Base-by-base conservation (phyloP, 306 rosid species). In the Hippophae rhamnoides region DNA sequence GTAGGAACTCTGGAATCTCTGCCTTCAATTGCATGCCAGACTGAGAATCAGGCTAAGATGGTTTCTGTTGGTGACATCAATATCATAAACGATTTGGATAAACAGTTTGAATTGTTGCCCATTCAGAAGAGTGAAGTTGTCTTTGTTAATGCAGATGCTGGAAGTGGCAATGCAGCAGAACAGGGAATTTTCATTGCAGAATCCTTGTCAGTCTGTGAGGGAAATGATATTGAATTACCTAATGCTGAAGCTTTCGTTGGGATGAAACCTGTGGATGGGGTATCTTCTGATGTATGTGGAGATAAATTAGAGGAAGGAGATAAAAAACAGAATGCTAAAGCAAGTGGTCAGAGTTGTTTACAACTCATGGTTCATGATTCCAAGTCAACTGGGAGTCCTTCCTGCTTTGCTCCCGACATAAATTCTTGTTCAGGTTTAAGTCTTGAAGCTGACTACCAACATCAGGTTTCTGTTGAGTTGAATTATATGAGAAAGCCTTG, bases 381-480 rank as follows among this genome's bases (percentile, higher is more conserved):
- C n/a, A 71, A 75, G 54, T 45, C 78, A 45, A 18, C 58, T 46
- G 79, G 76, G 46, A 76, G 65, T 79, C 66, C 65, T 70, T 74
- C 82, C 9, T 55, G 54, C 55, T 65, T 70, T 59, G 74, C 73
- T 48, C 65, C 56, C n/a, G 79, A 72, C 18, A 58, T 57, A 65
- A 70, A 74, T 65, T 76, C 86, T 43, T 73, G 78, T 66, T 80
- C 89, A 23, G 89, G 76, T 64, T 68, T 73, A 56, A 69, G 73
- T 57, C 67, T 76, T 44, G 69, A 65, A 62, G 38, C 76, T 53
- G 85, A 78, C 62, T 72, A 31, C 61, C 66, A 63, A 67, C 73
- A 45, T 7, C 73, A 51, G 11, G 55, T 59, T 13, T 57, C 81
- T 40, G 63, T 62, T n/a, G 66, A 66, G 65, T 63, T 67, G 61